Evolutionary conservation across 305 asterid genomes (phyloP).

Genomic region (Rubia balearica): DNA sequence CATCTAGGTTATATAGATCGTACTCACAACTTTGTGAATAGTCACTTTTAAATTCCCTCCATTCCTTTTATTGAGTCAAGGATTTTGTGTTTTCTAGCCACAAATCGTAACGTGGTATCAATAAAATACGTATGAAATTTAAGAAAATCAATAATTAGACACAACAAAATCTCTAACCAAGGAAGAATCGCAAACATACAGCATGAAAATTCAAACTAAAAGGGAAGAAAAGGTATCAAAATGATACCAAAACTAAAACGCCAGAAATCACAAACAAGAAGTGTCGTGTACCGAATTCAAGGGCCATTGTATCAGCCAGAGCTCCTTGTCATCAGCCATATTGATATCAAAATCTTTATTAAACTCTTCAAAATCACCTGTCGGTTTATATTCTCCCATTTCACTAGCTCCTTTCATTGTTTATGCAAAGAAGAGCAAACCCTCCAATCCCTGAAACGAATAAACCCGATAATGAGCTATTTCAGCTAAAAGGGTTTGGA

Average conservation of each 20-base stretch:
- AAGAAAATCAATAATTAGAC: neutral
- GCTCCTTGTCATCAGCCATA: constrained; percentile 50
- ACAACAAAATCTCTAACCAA: neutral
- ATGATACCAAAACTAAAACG: no score
- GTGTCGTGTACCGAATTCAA: constrained; percentile 32
- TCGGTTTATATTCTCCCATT: constrained; percentile 5
- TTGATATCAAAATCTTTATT: constrained; percentile 42
- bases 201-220: neutral
- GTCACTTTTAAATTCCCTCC: neutral
- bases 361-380: constrained; percentile 41
- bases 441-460: neutral
- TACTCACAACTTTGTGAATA: neutral
- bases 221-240: neutral
- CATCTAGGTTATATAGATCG: neutral
- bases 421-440: neutral
- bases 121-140: no score
- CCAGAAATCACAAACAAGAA: neutral
- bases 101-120: neutral
- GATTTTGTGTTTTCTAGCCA: neutral
- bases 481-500: no score
- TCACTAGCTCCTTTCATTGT: constrained; percentile 6
- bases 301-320: constrained; percentile 83
- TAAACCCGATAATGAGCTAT: no score
- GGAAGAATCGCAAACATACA: neutral
- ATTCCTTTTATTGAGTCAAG: neutral